Percentiles rank a stretch among this genome's conserved stretches.
Conservation (phyloP, 2,329 filamentous ascomycete genomes). For the Apiospora rasikravindrae region DNA sequence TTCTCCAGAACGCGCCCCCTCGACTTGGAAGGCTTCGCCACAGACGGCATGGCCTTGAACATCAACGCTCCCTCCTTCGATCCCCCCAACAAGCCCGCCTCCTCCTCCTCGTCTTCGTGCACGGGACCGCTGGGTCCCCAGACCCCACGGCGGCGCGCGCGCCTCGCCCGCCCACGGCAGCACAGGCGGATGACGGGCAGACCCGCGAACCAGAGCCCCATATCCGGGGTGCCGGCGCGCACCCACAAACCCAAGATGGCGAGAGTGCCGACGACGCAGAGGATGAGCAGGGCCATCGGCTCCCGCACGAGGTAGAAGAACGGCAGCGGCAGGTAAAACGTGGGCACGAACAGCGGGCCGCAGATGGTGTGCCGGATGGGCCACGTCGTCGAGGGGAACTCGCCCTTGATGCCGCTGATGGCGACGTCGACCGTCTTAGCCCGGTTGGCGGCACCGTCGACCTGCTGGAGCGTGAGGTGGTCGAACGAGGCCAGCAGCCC, state of each 20-base stretch:
- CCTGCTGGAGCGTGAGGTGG: neutral
- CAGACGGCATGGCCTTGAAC: neutral
- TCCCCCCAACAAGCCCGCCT: slow-evolving; percentile 17
- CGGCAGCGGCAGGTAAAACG: slow-evolving; percentile 20
- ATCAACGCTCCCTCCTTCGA: neutral
- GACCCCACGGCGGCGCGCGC: slow-evolving; percentile 37
- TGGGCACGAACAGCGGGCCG: slow-evolving; percentile 24
- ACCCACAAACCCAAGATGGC: slow-evolving; percentile 16
- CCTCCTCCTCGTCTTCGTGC: slow-evolving; percentile 23
- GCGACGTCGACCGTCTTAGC: slow-evolving; percentile 5
- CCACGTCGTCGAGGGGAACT: slow-evolving; percentile 24
- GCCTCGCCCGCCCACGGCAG: slow-evolving; percentile 32
- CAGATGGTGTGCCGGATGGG: slow-evolving; percentile 22
- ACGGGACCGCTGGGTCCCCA: slow-evolving; percentile 27
- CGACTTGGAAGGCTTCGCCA: slow-evolving; percentile 18
- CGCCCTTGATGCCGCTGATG: slow-evolving; percentile 19
- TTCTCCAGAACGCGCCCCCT: slow-evolving; percentile 6
- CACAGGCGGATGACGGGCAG: slow-evolving; percentile 7
- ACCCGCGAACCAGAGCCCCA: slow-evolving; percentile 17
- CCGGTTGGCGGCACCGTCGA: slow-evolving; percentile 13
- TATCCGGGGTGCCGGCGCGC: slow-evolving; percentile 18
- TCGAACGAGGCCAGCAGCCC: slow-evolving; percentile 24
- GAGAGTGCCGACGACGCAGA: slow-evolving; percentile 6
- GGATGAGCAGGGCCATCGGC: slow-evolving; percentile 8
- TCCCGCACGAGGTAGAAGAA: slow-evolving; percentile 18